Evolutionary conservation across 495 filamentous ascomycete species (phyloP).

Genomic region (Trichoderma virens): DNA sequence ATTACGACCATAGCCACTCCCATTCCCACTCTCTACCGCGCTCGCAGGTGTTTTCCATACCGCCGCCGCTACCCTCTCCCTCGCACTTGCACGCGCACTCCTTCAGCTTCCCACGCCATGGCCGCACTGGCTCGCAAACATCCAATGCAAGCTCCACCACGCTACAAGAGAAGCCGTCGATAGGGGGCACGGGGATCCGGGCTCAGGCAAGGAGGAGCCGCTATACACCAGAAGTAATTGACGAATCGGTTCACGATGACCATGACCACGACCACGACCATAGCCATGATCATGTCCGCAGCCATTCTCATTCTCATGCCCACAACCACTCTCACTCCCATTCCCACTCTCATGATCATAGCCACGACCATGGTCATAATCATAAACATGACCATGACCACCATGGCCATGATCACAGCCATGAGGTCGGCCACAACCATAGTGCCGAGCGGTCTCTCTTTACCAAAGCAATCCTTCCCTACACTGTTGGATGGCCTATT

Average conservation of each 20-base stretch:
- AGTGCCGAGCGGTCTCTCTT: constrained; percentile 44
- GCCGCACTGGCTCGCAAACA: constrained; percentile 13
- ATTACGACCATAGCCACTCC: constrained; percentile 18
- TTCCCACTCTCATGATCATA: constrained; percentile 14
- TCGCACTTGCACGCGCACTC: constrained; percentile 13
- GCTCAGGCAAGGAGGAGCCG: not conserved
- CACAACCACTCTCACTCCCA: constrained; percentile 21
- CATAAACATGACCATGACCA: constrained; percentile 20
- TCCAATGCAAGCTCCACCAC: constrained; percentile 13
- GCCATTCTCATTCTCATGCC: constrained; percentile 29
- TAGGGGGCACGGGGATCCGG: not conserved
- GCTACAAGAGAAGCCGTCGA: constrained; percentile 5
- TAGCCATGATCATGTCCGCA: constrained; percentile 27
- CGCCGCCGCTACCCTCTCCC: constrained; percentile 23
- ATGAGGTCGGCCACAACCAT: constrained; percentile 18
- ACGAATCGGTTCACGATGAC: constrained; percentile 10
- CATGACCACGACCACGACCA: constrained; percentile 20
- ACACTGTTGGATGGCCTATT: constrained; percentile 62
- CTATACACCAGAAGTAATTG: not conserved
- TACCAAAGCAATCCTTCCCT: constrained; percentile 56
- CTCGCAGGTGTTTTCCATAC: constrained; percentile 25
- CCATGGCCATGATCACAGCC: constrained; percentile 18
- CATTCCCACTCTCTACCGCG: constrained; percentile 24
- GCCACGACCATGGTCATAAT: constrained; percentile 21
- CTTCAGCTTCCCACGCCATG: not conserved